Percentiles rank a stretch among this genome's conserved stretches.
phyloP scores from a whole-genome alignment of 108 stramenopile species.

The Cylindrotheca closterium region DNA sequence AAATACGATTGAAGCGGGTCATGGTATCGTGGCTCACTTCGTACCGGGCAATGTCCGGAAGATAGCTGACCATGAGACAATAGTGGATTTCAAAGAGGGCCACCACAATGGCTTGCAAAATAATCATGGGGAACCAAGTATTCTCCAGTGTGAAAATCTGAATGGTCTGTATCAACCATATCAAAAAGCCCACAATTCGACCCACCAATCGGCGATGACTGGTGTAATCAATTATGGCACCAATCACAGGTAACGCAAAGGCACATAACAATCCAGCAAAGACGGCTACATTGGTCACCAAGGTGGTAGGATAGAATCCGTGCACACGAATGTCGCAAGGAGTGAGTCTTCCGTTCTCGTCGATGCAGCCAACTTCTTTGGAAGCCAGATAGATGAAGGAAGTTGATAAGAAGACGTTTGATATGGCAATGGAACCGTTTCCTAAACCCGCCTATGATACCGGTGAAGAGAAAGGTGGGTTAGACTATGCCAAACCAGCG shows the following conservation, averaged over 20 bases:
- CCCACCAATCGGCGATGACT: conserved; percentile 48
- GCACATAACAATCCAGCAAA: conserved; percentile 48
- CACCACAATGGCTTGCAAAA: conserved; percentile 53
- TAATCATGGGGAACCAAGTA: conserved; percentile 70
- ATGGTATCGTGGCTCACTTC: conserved; percentile 36
- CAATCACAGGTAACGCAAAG: conserved; percentile 59
- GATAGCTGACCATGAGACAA: conserved; percentile 28
- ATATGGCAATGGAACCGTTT: conserved; percentile 38
- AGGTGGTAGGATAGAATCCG: conserved; percentile 52
- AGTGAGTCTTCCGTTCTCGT: conserved; percentile 4
- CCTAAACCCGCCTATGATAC: conserved; percentile 27
- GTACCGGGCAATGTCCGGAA: conserved; percentile 51
- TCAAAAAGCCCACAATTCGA: conserved; percentile 19
- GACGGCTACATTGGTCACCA: conserved; percentile 56
- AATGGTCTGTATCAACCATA: conserved; percentile 40
- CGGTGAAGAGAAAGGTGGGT: too few species aligned
- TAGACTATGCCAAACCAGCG: too few species aligned
- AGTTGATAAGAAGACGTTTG: conserved; percentile 41
- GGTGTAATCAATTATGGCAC: conserved; percentile 68
- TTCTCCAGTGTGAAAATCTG: conserved; percentile 45
- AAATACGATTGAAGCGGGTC: conserved; percentile 28
- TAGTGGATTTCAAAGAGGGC: conserved; percentile 44
- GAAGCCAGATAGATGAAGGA: conserved; percentile 43
- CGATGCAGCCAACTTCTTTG: conserved; percentile 43
- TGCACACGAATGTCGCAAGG: conserved; percentile 39